phyloP scores from a whole-genome alignment of 176 grass and related monocot species.

The Coix lacrymajobi region DNA sequence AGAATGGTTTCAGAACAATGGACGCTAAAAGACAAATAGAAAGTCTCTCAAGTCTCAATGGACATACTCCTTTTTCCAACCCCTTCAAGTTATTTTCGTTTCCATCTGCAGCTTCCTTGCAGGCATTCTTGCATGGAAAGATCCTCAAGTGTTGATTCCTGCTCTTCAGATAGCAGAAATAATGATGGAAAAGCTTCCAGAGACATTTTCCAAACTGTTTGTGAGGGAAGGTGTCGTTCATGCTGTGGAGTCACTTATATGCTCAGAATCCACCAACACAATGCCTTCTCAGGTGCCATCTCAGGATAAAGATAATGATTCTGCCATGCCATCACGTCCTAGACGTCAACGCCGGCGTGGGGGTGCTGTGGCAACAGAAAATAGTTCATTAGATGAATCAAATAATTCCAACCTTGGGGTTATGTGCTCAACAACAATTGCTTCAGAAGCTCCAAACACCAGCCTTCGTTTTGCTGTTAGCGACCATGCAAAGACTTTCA shows the following conservation, averaged over 20 bases:
- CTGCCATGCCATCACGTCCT: slow-evolving; percentile 47
- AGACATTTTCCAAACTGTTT: slow-evolving; percentile 81
- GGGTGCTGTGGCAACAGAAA: slow-evolving; percentile 38
- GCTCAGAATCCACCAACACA: slow-evolving; percentile 38
- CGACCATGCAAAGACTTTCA: slow-evolving; percentile 62
- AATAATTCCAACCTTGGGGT: slow-evolving; percentile 39
- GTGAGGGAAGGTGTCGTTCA: slow-evolving; percentile 93
- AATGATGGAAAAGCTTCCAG: slow-evolving; percentile 91
- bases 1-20: slow-evolving; percentile 9
- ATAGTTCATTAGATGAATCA: slow-evolving; percentile 44
- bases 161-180: slow-evolving; percentile 90
- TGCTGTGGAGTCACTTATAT: slow-evolving; percentile 76
- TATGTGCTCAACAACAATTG: slow-evolving; percentile 20
- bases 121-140: slow-evolving; percentile 95
- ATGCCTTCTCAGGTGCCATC: slow-evolving; percentile 36
- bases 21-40: not conserved
- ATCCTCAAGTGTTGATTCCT: slow-evolving; percentile 84
- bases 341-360: slow-evolving; percentile 60
- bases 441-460: slow-evolving; percentile 39
- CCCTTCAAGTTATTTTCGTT: slow-evolving; percentile 1
- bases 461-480: slow-evolving; percentile 63
- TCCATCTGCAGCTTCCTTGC: slow-evolving; percentile 72
- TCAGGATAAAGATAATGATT: slow-evolving; percentile 43
- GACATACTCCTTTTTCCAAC: not conserved
- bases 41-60: not conserved